phyloP scores from a whole-genome alignment of 2,329 filamentous ascomycete genomes.

The Talaromyces piceae region DNA sequence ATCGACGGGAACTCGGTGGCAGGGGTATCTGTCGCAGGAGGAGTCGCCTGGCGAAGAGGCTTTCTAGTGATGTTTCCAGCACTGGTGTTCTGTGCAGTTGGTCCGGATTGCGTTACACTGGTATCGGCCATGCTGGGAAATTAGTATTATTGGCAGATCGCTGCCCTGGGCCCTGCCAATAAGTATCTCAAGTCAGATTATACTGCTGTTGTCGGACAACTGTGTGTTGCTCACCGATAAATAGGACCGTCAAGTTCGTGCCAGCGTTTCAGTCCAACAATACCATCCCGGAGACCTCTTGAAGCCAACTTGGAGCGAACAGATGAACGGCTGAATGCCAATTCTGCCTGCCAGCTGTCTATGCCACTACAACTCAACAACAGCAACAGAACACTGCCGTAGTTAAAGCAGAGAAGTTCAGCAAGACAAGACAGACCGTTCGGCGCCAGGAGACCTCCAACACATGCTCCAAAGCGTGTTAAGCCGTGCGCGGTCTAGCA shows the following conservation, averaged over 20 bases:
- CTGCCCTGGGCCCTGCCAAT: neutral
- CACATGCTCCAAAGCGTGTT: neutral
- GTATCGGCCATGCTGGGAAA: neutral
- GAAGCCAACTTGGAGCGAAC: neutral
- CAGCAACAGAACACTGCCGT: no score
- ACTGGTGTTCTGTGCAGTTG: constrained; percentile 1
- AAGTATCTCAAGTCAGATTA: neutral
- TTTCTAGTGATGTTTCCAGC: constrained; percentile 8
- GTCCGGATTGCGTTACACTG: neutral
- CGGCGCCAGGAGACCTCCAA: neutral
- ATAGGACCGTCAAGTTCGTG: neutral
- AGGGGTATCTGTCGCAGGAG: neutral
- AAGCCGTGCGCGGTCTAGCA: neutral
- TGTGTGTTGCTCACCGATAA: neutral
- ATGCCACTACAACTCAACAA: no score
- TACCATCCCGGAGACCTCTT: no score
- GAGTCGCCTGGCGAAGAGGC: neutral
- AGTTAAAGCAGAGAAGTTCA: no score
- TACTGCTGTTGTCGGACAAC: neutral
- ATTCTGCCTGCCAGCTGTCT: no score
- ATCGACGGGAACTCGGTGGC: neutral
- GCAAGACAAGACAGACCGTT: no score
- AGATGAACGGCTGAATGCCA: no score
- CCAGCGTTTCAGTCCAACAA: no score
- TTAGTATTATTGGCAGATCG: no score